phyloP scores from a whole-genome alignment of 805 yeast species.

The Candida nitratophila region DNA sequence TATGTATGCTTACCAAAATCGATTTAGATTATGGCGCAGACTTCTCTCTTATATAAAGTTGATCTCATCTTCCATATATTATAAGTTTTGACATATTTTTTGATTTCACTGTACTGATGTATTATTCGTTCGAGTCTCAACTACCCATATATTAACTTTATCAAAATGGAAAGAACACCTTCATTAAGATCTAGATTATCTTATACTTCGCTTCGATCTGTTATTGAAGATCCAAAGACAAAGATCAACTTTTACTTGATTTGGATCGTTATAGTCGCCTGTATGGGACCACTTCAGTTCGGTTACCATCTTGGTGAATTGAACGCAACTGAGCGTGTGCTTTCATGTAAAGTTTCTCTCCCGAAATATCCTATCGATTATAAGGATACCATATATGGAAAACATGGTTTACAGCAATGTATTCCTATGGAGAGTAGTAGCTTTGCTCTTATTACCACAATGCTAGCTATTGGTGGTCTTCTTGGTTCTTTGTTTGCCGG shows the following conservation, averaged over 20 bases:
- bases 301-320: constrained; percentile 87
- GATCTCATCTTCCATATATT: not conserved
- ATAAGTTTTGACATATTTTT: too few species aligned
- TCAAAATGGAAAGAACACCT: not conserved
- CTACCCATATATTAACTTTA: too few species aligned
- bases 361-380: constrained; percentile 17
- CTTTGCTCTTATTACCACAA: constrained; percentile 60
- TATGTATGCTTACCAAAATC: not conserved
- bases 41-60: not conserved
- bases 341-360: constrained; percentile 36
- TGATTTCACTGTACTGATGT: too few species aligned
- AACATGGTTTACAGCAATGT: constrained; percentile 32
- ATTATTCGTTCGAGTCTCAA: too few species aligned
- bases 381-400: constrained; percentile 32
- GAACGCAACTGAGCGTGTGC: constrained; percentile 68
- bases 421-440: constrained; percentile 46
- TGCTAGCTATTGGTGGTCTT: constrained; percentile 72
- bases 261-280: constrained; percentile 38
- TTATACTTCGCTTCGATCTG: not conserved
- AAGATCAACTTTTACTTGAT: not conserved
- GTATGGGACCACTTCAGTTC: constrained; percentile 73
- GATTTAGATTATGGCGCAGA: too few species aligned
- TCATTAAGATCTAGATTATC: not conserved
- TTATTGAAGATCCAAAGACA: not conserved
- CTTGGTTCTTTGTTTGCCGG: constrained; percentile 62